Base-by-base conservation (phyloP, 495 filamentous ascomycete species). In the Pseudoneurospora amorphoporcata region DNA sequence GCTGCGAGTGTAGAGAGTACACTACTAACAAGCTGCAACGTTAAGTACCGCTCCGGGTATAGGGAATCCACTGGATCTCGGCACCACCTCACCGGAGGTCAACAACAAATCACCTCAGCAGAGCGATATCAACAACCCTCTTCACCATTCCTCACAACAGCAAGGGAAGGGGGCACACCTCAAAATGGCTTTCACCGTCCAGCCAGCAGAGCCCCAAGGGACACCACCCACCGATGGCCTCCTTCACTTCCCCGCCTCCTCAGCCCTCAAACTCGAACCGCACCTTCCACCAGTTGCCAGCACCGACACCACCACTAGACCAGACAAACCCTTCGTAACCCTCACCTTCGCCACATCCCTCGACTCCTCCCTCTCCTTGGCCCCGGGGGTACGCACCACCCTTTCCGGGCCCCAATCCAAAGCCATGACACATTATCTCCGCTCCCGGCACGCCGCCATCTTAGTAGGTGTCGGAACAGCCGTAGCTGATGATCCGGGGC, bases 311-410 rank as follows among this genome's bases (percentile, higher is more conserved):
- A 69, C 32, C 6, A 19, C n/a, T 41, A 38, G 29, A 17, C 16
- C 68, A 19, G 58, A 47, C 39, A 45, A n/a, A 14, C 81, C 81
- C 32, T 82, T 82, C 69, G 77, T 82, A 68, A 98, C 95, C 1
- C 82, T 98, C 42, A 97, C 94, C 41, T 98, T 92, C 79, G 94
- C 95, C 37, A 88, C 89, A n/a, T 97, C 94, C 6, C 90, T 98
- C 78, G 94, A 98, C 80, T 90, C 90, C 10, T 87, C 88, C 58
- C 84, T 98, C 70, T 88, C 93, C 10, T 85, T 95, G 16, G 83
- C 88, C 0, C 92, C 92, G 0, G 93, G 93, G 17, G 85, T 87
- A 73, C 92, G 90, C 74, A 97, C 94, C 2, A 82, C 86, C 0
- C 87, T 97, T 6, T 97, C 94, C 8, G 93, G 94, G 37, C 88